phyloP scores from a whole-genome alignment of 805 yeast species.

The Ogataea nakhonphanomensis region DNA sequence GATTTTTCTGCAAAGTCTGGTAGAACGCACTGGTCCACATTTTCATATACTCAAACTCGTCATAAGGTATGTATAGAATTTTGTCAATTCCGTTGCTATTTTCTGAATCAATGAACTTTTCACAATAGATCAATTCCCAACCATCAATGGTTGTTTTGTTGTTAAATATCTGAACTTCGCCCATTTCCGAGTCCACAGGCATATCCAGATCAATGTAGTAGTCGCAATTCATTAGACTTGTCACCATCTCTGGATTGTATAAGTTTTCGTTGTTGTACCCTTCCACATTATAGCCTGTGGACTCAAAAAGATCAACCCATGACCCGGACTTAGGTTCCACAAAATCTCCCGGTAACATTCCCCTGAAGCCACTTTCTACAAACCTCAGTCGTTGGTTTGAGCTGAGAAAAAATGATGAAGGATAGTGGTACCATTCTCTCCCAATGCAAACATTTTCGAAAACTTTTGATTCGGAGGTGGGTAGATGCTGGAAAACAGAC shows the following conservation, averaged over 20 bases:
- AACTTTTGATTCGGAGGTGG: slow-evolving; percentile 20
- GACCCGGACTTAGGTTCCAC: slow-evolving; percentile 33
- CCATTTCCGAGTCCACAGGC: slow-evolving; percentile 41
- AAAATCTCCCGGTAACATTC: slow-evolving; percentile 87
- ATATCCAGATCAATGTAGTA: slow-evolving; percentile 64
- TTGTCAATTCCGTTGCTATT: slow-evolving; percentile 53
- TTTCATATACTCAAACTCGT: slow-evolving; percentile 1
- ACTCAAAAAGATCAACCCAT: slow-evolving; percentile 23
- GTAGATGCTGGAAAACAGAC: slow-evolving; percentile 46
- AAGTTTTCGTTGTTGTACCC: slow-evolving; percentile 74
- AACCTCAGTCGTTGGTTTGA: slow-evolving; percentile 61
- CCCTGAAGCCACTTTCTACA: slow-evolving; percentile 75
- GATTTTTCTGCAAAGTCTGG: neutral
- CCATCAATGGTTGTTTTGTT: slow-evolving; percentile 15
- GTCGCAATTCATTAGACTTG: slow-evolving; percentile 53
- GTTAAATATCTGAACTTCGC: slow-evolving; percentile 37
- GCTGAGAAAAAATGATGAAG: slow-evolving; percentile 80
- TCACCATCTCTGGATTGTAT: slow-evolving; percentile 59
- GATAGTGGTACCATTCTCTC: slow-evolving; percentile 92
- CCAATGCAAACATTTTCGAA: slow-evolving; percentile 75
- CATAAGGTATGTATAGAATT: slow-evolving; percentile 37
- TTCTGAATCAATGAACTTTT: slow-evolving; percentile 50
- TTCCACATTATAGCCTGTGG: slow-evolving; percentile 49
- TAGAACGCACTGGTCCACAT: neutral
- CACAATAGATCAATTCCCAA: slow-evolving; percentile 52